Conservation (phyloP, 768 basidiomycete genomes). For the Phylloporus arenicola region DNA sequence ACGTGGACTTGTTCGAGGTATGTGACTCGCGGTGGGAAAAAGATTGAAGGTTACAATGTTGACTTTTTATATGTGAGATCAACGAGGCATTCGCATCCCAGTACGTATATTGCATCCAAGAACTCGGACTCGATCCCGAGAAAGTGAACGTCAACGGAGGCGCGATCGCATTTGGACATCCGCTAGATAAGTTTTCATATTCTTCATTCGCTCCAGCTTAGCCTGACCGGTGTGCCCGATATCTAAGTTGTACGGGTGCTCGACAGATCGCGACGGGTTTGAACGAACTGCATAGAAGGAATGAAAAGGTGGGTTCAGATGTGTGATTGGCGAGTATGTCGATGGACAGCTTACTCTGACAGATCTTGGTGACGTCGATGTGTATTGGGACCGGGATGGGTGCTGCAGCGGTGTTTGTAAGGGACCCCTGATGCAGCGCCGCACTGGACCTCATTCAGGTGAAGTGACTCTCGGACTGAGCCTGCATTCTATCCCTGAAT, state of each 20-base stretch:
- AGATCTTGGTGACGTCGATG: conserved; percentile 86
- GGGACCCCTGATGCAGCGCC: conserved; percentile 31
- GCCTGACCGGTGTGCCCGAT: conserved; percentile 12
- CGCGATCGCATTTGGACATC: conserved; percentile 83
- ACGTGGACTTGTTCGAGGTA: conserved; percentile 80
- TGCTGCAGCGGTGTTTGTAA: conserved; percentile 71
- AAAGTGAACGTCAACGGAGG: conserved; percentile 89
- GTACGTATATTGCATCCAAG: conserved; percentile 66
- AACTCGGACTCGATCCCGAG: conserved; percentile 54
- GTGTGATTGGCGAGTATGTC: too few species aligned
- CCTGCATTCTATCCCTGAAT: neutral
- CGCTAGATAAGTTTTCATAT: conserved; percentile 58
- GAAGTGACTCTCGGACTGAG: neutral
- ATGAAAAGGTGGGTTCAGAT: conserved; percentile 49
- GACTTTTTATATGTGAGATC: conserved; percentile 42
- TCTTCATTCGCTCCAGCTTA: neutral
- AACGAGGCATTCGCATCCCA: conserved; percentile 91
- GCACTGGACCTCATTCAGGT: neutral
- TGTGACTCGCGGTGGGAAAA: neutral
- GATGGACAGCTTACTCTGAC: neutral
- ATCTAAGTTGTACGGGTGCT: conserved; percentile 72
- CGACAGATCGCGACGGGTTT: conserved; percentile 83
- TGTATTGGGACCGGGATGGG: conserved; percentile 91
- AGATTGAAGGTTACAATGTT: too few species aligned
- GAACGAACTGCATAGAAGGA: conserved; percentile 61